Conservation (phyloP, 768 basidiomycete species). For the Brasilioporus rufonigricans region DNA sequence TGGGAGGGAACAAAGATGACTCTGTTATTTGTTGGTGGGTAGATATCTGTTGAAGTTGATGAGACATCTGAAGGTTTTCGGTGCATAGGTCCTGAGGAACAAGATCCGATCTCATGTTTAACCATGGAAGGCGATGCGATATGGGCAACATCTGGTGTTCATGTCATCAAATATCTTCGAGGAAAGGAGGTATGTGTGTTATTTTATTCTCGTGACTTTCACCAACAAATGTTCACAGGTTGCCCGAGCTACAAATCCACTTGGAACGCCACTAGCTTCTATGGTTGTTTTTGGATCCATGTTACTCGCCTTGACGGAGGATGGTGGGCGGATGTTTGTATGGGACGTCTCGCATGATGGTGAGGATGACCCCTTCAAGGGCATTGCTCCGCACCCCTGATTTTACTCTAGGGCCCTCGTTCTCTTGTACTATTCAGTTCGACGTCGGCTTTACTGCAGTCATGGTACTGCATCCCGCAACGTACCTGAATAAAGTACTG, state of each 20-base stretch:
- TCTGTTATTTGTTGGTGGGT: conserved; percentile 88
- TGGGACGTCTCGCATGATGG: conserved; percentile 73
- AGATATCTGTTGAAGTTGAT: background rate
- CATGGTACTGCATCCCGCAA: conserved; percentile 85
- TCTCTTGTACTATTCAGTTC: conserved; percentile 66
- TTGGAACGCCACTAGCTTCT: conserved; percentile 56
- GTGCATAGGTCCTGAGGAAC: conserved; percentile 74
- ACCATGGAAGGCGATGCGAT: conserved; percentile 84
- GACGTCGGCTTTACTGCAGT: conserved; percentile 85
- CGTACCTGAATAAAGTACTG: conserved; percentile 94
- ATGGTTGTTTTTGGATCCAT: conserved; percentile 81
- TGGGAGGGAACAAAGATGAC: conserved; percentile 97
- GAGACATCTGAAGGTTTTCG: conserved; percentile 1
- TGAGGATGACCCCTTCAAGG: conserved; percentile 29
- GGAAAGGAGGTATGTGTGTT: conserved; percentile 72
- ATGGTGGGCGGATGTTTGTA: conserved; percentile 69
- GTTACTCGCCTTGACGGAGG: conserved; percentile 75
- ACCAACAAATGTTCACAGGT: conserved; percentile 36
- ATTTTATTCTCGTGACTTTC: background rate
- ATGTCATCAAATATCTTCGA: conserved; percentile 75
- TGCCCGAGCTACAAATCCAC: conserved; percentile 58
- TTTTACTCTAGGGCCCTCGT: conserved; percentile 17
- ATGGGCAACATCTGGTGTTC: conserved; percentile 71
- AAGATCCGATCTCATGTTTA: conserved; percentile 69
- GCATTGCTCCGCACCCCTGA: conserved; percentile 7